These are phyloP conservation scores for Liriodendron chinense DNA, from an alignment of 164 flowering plant genomes.

Conservation along the genomic window DNA sequence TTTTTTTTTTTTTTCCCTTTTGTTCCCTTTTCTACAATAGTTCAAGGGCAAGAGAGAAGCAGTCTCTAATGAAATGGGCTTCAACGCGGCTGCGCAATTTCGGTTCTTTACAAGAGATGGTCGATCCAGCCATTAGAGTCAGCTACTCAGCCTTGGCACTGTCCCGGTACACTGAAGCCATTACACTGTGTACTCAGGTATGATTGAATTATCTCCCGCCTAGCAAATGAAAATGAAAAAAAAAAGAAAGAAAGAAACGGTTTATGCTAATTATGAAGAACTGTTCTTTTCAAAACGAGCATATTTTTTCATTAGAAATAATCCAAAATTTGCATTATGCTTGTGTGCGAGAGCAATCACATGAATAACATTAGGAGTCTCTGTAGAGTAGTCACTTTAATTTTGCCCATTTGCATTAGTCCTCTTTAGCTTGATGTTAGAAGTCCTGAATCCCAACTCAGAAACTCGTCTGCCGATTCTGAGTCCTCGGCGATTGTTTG, in stretches of 20 bases:
- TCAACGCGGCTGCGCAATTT: slow-evolving; percentile 56
- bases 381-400: background rate
- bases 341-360: background rate
- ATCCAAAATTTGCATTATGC: background rate
- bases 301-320: background rate
- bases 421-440: too few species aligned
- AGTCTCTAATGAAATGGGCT: slow-evolving; percentile 73
- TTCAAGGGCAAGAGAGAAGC: slow-evolving; percentile 52
- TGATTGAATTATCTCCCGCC: background rate
- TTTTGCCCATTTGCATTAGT: too few species aligned
- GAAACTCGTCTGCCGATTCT: background rate
- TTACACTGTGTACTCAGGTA: slow-evolving; percentile 82
- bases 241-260: background rate
- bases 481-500: background rate
- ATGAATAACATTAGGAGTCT: background rate
- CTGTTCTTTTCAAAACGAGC: background rate
- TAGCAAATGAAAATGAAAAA: background rate
- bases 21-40: slow-evolving; percentile 25
- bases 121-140: slow-evolving; percentile 52
- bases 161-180: slow-evolving; percentile 60
- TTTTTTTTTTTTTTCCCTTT: background rate
- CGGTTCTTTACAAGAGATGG: slow-evolving; percentile 54
- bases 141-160: slow-evolving; percentile 38
- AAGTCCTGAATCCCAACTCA: too few species aligned
- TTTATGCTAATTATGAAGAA: too few species aligned